Conservation (phyloP, 176 grass and related monocot species). For the Ampelocalamus luodianensis region DNA sequence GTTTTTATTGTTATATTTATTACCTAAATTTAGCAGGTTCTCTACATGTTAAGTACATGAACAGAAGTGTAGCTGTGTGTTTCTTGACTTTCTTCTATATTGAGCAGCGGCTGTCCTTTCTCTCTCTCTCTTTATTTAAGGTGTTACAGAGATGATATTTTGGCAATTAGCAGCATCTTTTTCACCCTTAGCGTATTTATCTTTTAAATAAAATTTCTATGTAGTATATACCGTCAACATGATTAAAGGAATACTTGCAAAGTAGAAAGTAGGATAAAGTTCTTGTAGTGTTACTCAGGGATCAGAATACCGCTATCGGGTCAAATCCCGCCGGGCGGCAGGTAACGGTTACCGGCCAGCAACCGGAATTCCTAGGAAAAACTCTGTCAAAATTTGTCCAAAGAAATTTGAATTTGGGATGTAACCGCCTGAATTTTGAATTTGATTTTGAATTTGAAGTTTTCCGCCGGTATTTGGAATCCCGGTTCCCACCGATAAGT, state of each 20-base stretch:
- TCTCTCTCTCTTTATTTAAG: neutral
- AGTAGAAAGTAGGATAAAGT: neutral
- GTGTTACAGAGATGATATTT: neutral
- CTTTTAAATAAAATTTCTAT: neutral
- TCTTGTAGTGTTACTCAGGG: neutral
- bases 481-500: no score
- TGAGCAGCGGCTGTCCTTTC: neutral
- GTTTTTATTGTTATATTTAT: neutral
- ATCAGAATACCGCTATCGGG: no score
- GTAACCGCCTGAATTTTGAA: no score
- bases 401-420: no score
- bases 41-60: neutral
- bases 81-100: conserved; percentile 3
- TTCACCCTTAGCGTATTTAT: neutral
- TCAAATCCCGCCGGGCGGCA: no score
- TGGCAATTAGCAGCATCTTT: neutral
- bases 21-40: neutral
- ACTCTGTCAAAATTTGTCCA: no score
- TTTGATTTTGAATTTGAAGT: no score
- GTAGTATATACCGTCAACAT: neutral
- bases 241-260: neutral
- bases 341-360: no score
- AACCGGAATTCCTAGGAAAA: no score
- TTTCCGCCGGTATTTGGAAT: no score
- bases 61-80: neutral